Conservation (phyloP, 2,329 filamentous ascomycete species). For the Penicillium oxalicum region DNA sequence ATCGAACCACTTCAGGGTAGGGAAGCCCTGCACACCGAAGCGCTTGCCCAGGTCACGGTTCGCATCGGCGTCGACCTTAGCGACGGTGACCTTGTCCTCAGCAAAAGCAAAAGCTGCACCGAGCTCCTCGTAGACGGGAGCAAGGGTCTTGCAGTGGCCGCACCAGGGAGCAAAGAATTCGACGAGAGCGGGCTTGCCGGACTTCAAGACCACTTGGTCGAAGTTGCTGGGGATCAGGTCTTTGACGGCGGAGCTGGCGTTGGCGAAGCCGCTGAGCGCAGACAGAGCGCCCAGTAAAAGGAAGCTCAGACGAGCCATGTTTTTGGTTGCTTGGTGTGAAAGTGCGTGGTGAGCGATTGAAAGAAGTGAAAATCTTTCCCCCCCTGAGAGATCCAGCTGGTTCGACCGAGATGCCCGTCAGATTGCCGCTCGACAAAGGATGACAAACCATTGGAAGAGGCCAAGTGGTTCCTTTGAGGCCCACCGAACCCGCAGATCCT, state of each 20-base stretch:
- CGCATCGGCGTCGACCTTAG: slow-evolving; percentile 91
- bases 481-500: background rate
- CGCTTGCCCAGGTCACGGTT: slow-evolving; percentile 77
- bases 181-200: slow-evolving; percentile 89
- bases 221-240: slow-evolving; percentile 90
- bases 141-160: slow-evolving; percentile 97
- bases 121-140: slow-evolving; percentile 90
- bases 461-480: slow-evolving; percentile 26
- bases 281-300: slow-evolving; percentile 44
- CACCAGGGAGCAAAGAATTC: slow-evolving; percentile 99
- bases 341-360: slow-evolving; percentile 1
- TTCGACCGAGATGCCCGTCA: slow-evolving; percentile 3
- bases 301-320: slow-evolving; percentile 43
- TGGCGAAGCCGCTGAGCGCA: slow-evolving; percentile 50
- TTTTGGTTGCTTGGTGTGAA: slow-evolving; percentile 11
- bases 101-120: slow-evolving; percentile 66
- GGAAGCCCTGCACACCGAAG: slow-evolving; percentile 89
- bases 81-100: slow-evolving; percentile 74
- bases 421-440: slow-evolving; percentile 5
- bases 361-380: background rate
- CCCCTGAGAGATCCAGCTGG: slow-evolving; percentile 1
- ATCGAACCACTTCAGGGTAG: slow-evolving; percentile 96
- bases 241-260: slow-evolving; percentile 71
- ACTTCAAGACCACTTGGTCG: slow-evolving; percentile 79
- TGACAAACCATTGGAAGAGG: slow-evolving; percentile 29